Percentiles rank a stretch among this genome's conserved stretches.
These are phyloP conservation scores for Letharia lupina DNA, from an alignment of 495 filamentous ascomycete genomes.

Conservation along the genomic window DNA sequence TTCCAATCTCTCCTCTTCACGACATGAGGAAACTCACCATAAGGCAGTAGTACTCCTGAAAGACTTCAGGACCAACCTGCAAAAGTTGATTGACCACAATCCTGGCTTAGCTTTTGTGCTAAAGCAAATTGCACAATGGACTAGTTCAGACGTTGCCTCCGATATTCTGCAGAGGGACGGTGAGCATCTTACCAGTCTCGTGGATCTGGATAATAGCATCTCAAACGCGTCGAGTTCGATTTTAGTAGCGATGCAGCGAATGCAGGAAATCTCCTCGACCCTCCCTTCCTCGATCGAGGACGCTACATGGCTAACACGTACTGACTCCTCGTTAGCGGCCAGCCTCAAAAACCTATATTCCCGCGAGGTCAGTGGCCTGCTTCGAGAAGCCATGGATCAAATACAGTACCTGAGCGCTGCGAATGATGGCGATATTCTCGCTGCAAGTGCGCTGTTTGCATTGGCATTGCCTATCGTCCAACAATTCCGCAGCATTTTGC, in stretches of 20 bases:
- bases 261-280: conserved; percentile 41
- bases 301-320: conserved; percentile 52
- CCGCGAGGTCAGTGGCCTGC: conserved; percentile 41
- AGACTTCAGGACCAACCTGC: conserved; percentile 39
- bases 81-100: conserved; percentile 35
- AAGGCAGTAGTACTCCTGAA: conserved; percentile 39
- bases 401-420: conserved; percentile 43
- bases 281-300: conserved; percentile 51
- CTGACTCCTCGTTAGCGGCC: conserved; percentile 48
- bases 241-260: conserved; percentile 64
- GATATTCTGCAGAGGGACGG: conserved; percentile 13
- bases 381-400: conserved; percentile 43
- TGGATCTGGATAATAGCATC: conserved; percentile 48
- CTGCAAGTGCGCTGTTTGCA: conserved; percentile 53
- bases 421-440: conserved; percentile 34
- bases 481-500: conserved; percentile 58
- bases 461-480: conserved; percentile 63
- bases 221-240: conserved; percentile 54
- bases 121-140: conserved; percentile 49
- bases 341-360: conserved; percentile 52
- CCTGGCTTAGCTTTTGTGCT: conserved; percentile 57
- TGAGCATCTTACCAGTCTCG: conserved; percentile 26
- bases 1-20: conserved; percentile 40
- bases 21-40: conserved; percentile 35
- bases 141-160: conserved; percentile 23